phyloP scores from a whole-genome alignment of 345 rosid genomes.

The Acer yangbiense region DNA sequence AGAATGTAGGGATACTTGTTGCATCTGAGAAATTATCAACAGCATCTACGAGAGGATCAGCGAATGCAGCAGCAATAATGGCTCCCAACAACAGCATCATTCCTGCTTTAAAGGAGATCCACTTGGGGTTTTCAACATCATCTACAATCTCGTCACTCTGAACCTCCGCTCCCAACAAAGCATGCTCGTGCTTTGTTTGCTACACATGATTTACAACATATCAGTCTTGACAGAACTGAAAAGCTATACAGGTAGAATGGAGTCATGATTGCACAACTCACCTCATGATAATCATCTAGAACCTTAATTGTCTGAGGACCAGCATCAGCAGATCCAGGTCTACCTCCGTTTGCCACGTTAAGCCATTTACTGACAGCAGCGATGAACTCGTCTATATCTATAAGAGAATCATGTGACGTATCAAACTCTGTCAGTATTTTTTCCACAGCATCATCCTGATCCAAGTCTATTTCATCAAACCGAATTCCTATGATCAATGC shows the following conservation, averaged over 20 bases:
- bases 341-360: slow-evolving; percentile 40
- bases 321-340: slow-evolving; percentile 40
- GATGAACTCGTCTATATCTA: slow-evolving; percentile 52
- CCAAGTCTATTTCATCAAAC: slow-evolving; percentile 76
- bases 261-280: slow-evolving; percentile 30
- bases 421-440: slow-evolving; percentile 76
- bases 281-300: slow-evolving; percentile 54
- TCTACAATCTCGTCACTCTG: slow-evolving; percentile 58
- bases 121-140: slow-evolving; percentile 48
- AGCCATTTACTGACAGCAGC: slow-evolving; percentile 66
- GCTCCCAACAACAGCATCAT: slow-evolving; percentile 73
- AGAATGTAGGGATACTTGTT: slow-evolving; percentile 93
- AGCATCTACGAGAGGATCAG: slow-evolving; percentile 95
- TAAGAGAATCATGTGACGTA: slow-evolving; percentile 34
- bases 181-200: slow-evolving; percentile 79
- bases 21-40: slow-evolving; percentile 86
- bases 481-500: slow-evolving; percentile 77
- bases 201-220: slow-evolving; percentile 31
- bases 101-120: slow-evolving; percentile 70
- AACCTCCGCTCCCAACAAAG: slow-evolving; percentile 52
- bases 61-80: slow-evolving; percentile 82
- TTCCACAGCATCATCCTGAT: slow-evolving; percentile 61
- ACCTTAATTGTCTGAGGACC: slow-evolving; percentile 47
- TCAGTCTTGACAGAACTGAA: background rate
- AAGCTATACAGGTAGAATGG: background rate